Evolutionary conservation across 2,329 filamentous ascomycete species (phyloP).

Genomic region (Rutstroemia sp.): DNA sequence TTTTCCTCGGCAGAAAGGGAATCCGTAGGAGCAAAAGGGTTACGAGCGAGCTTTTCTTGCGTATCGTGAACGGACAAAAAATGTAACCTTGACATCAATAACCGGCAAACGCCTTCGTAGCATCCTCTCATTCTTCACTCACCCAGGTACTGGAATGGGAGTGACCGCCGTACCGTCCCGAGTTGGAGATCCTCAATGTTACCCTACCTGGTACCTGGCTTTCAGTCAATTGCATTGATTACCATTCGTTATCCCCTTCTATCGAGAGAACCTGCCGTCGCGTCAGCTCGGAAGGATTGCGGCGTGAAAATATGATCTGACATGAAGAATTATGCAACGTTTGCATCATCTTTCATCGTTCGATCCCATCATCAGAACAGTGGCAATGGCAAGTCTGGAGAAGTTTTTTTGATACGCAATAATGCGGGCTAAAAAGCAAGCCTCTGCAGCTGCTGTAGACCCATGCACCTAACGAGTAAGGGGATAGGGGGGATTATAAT

Average conservation of each 20-base stretch:
- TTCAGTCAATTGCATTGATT: neutral
- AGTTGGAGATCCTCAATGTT: neutral
- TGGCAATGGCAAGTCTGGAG: conserved; percentile 1
- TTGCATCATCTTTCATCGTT: neutral
- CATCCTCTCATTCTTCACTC: neutral
- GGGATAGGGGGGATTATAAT: neutral
- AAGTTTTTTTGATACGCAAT: neutral
- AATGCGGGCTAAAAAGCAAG: neutral
- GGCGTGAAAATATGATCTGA: neutral
- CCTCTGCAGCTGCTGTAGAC: neutral
- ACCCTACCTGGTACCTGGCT: conserved; percentile 3
- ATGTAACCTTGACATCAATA: neutral
- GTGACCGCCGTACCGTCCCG: conserved; percentile 1
- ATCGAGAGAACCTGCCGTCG: neutral
- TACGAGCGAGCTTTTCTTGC: too few species aligned
- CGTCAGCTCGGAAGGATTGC: neutral
- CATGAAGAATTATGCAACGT: neutral
- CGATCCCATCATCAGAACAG: neutral
- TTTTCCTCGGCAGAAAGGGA: neutral
- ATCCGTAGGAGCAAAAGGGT: neutral
- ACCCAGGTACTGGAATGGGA: neutral
- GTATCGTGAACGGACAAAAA: neutral
- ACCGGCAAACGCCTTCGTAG: neutral
- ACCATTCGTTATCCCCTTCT: neutral
- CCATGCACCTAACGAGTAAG: conserved; percentile 9